A percentile compares a stretch with the other conserved stretches of the same genome.
These are phyloP conservation scores for Microbotryum scabiosae DNA, from an alignment of 1,284 basidiomycete genomes.

Conservation along the genomic window DNA sequence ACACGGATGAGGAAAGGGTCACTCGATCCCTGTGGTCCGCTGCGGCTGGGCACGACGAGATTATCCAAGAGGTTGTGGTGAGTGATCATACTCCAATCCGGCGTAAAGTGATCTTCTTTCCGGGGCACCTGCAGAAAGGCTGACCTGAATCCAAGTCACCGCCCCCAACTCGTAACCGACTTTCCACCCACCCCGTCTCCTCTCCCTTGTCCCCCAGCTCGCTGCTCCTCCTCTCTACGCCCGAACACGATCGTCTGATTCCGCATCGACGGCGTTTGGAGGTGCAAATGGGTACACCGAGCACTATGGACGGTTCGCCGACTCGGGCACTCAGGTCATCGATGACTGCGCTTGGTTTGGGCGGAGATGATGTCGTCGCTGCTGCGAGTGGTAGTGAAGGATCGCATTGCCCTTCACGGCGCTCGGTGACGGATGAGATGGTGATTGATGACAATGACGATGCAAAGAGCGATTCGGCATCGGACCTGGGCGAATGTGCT, in stretches of 20 bases:
- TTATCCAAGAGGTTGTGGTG: conserved; percentile 14
- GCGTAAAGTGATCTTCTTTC: background rate
- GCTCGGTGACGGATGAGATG: background rate
- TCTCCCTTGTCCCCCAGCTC: background rate
- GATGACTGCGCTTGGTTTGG: conserved; percentile 19
- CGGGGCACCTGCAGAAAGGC: background rate
- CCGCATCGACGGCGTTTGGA: background rate
- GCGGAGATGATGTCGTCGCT: background rate
- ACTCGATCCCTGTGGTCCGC: conserved; percentile 6
- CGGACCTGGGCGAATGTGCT: background rate
- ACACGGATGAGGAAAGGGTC: background rate
- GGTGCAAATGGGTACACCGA: background rate
- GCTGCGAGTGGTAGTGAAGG: background rate
- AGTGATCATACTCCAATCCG: background rate
- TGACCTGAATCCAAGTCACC: no score
- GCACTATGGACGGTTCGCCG: background rate
- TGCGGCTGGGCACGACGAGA: background rate
- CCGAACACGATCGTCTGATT: background rate
- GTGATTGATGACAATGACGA: background rate
- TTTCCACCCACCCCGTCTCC: conserved; percentile 8
- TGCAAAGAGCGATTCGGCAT: background rate
- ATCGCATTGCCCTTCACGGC: no score
- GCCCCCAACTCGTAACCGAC: background rate
- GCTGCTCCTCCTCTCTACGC: background rate
- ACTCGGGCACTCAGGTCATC: background rate